Evolutionary conservation across 176 grass and related monocot genomes (phyloP), one percentile per base, ranked within the genome.

Genomic region (Hsuehochloa calcarea): DNA sequence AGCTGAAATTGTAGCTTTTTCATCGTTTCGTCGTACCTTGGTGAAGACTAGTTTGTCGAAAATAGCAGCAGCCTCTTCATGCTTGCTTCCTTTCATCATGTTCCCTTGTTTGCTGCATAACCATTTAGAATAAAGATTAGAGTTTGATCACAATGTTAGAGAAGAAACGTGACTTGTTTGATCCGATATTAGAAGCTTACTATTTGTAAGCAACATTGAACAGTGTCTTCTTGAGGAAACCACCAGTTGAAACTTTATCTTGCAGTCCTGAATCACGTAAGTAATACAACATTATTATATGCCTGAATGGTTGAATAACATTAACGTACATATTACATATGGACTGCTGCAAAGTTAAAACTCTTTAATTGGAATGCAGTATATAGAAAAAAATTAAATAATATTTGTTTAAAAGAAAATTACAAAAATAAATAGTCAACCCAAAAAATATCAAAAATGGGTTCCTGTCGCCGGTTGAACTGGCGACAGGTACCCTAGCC

Each of bases 161-260:
- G 19, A 89, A 82, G 2, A 80, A 47, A 80, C 23, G 4, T 63
- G 74, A 35, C 16, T 60, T 66, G 72, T 68, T 37, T 20, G 62
- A 76, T 84, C 4, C 23, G 17, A 79, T 10, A 74, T 50, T 44
- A 58, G 20, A 68, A 34, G 17, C 85, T 92, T 92, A 99, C 96
- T 87, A 94, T 84, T 92, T 94, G 78, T 94, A 99, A 81, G 91
- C 91, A 89, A 96, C 72, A 79, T 82, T 85, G 87, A 98, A 98
- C 52, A 96, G 38, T 11, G 93, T 88, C 49, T 91, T 88, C 89
- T 92, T 99, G 54, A 99, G 38, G 73, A 95, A 87, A 63, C 93
- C 93, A 38, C 96, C 93, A 8, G 85, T 61, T 31, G 93, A 87
- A 66, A 96, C 80, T 87, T 99, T 99, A 41, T 87, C 74, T 91